A percentile compares a stretch with the other conserved stretches of the same genome.
phyloP scores from a whole-genome alignment of 2,329 filamentous ascomycete genomes.

The Xylariales sp. region DNA sequence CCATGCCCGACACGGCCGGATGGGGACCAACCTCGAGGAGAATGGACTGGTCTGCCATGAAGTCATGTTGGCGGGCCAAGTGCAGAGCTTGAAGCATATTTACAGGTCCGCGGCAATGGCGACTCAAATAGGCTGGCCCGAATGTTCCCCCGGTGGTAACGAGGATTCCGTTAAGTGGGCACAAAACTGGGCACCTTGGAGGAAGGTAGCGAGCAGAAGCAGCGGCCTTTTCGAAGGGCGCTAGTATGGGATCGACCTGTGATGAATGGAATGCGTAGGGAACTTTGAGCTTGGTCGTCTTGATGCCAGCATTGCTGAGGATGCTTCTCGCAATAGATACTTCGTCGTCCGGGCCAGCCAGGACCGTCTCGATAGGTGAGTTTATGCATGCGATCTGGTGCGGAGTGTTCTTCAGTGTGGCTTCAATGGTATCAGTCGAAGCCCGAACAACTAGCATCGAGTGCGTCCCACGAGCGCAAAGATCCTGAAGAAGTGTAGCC shows the following conservation, averaged over 20 bases:
- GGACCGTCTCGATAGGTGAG: slow-evolving; percentile 68
- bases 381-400: slow-evolving; percentile 70
- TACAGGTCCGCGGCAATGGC: too few relatives aligned
- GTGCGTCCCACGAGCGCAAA: slow-evolving; percentile 52
- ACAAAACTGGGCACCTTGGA: too few relatives aligned
- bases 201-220: too few relatives aligned
- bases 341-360: slow-evolving; percentile 62
- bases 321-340: slow-evolving; percentile 60
- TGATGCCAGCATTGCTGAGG: slow-evolving; percentile 53
- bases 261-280: slow-evolving; percentile 66
- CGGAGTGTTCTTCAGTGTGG: slow-evolving; percentile 15
- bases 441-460: slow-evolving; percentile 68
- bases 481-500: not conserved
- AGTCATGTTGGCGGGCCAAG: too few relatives aligned
- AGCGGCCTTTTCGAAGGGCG: slow-evolving; percentile 45
- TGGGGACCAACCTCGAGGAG: too few relatives aligned
- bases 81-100: too few relatives aligned
- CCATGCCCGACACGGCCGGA: too few relatives aligned
- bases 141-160: too few relatives aligned
- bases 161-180: too few relatives aligned
- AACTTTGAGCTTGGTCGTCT: slow-evolving; percentile 60
- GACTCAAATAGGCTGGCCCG: too few relatives aligned
- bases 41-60: too few relatives aligned
- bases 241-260: slow-evolving; percentile 65
- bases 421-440: slow-evolving; percentile 53